Evolutionary conservation across 495 filamentous ascomycete genomes (phyloP), one percentile per base, ranked within the genome.

Genomic region (Tuber borchii): DNA sequence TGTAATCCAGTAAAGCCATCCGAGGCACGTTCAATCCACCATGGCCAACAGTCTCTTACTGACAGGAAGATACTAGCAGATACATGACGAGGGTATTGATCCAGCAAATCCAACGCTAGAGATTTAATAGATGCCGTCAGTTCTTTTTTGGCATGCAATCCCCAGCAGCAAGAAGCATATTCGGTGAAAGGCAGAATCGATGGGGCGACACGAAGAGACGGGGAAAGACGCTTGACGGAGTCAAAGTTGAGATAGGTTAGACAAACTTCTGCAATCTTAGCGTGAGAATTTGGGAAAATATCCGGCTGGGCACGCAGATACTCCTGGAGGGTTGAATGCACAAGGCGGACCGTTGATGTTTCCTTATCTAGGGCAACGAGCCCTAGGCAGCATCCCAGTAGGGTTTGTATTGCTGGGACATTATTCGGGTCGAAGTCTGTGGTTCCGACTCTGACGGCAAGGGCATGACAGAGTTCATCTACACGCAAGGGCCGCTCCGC

Each of bases 201-300:
- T 10, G 56, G 56, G 31, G 56, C 56, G 14, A 34, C 14, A 16
- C 34, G 42, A 20, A 51, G 42, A 17, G 71, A 4, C 10, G 71
- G 10, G 45, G 44, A 14, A n/a, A 51, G 42, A 22, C 19, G 10
- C 20, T 34, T 37, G 45, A 61, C 34, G 3, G 40, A 45, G 56
- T 20, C 71, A n/a, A 73, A 70, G 45, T 43, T 45, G 61, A 74
- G 61, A 70, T 74, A 74, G 22, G 73, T 70, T 34, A 69, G 46
- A 43, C 56, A 74, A 43, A 45, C 39, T 14, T 44, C 31, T 34
- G 61, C 73, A n/a, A 70, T 45, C 42, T 69, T 43, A 37, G 69
- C 34, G 17, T n/a, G 20, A 45, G 26, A 19, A 69, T 42, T 48
- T 69, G 40, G 20, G 44, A 76, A 10, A 16, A 71, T 19, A 65